Percentiles rank a stretch among this genome's conserved stretches.
Evolutionary conservation across 108 stramenopile genomes (phyloP).

Genomic region (Pseudonitzschia multiseries): DNA sequence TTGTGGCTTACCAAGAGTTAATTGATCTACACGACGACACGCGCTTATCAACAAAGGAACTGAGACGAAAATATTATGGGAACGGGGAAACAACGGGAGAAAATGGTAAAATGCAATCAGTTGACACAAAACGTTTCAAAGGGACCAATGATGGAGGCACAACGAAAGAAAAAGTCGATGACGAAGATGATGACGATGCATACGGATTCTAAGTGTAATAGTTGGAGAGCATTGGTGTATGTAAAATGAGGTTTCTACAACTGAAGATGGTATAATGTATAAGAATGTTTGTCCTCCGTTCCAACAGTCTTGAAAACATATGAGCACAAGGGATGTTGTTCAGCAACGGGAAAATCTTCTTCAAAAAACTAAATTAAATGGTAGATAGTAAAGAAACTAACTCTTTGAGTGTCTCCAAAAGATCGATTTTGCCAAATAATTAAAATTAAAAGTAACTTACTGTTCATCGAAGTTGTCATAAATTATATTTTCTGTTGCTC

Average conservation of each 20-base stretch:
- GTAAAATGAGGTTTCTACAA: not conserved
- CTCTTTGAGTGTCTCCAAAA: no score
- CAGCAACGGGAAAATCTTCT: no score
- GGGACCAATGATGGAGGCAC: not conserved
- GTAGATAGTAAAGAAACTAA: no score
- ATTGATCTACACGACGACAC: slow-evolving; percentile 62
- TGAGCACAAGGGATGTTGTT: no score
- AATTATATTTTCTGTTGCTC: no score
- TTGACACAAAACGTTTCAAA: slow-evolving; percentile 2
- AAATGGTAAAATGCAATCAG: not conserved
- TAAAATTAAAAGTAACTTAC: no score
- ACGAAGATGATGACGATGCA: slow-evolving; percentile 32
- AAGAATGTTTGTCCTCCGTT: no score
- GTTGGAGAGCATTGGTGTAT: not conserved
- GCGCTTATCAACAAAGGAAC: slow-evolving; percentile 54
- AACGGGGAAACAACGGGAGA: slow-evolving; percentile 21
- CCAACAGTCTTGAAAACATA: no score
- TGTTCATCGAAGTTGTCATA: no score
- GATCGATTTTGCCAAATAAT: no score
- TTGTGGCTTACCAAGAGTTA: slow-evolving; percentile 53
- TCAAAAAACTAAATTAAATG: no score
- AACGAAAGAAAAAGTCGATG: slow-evolving; percentile 1
- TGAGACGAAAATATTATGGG: slow-evolving; percentile 55
- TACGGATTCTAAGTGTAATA: slow-evolving; percentile 23
- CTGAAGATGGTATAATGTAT: no score